Base-by-base conservation (phyloP, 2,329 filamentous ascomycete genomes). In the Stachybotrys chlorohalonatus region DNA sequence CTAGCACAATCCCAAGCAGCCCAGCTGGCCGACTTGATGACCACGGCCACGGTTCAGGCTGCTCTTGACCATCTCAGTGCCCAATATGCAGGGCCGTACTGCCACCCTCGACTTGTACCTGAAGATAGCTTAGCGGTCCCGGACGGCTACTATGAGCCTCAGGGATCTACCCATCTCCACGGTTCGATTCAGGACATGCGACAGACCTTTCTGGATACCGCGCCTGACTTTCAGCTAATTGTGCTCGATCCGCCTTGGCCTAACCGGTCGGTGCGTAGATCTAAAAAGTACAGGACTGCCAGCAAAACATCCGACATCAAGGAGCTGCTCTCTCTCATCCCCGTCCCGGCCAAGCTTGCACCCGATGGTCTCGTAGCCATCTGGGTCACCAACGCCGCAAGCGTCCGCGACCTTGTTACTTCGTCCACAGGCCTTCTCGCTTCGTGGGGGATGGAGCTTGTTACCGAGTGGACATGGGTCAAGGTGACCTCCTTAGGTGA, bases 171-270 rank as follows among this genome's bases (percentile, higher is more conserved):
- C 13, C 73, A 76, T 61, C 70, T 86, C 17, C 67, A 77, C 7
- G 80, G 81, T 24, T 75, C 66, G 59, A 78, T 77, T 59, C 68
- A 66, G 57, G 73, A 70, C 6, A 69, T 69, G 49, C 67, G 74
- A 45, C 61, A 66, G 2, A 57, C 59, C 0, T 78, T 84, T 59
- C 59, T 74, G 1, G 59, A 68, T 13, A 64, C 63, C 3, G 74
- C 78, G 2, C 76, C 79, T 17, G 62, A 66, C 7, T 91, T 93
- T 67, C 74, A 88, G 59, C 73, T 92, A 49, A 75, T 92, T 45
- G 67, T 91, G 7, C 72, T 92, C 17, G 89, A 93, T 64, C 89
- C 89, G 3, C 89, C 89, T 1, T 93, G 89, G 89, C 87, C 89
- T 0, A 93, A 90, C 64, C 80, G 84, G 49, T 92, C 88, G 6